Evolutionary conservation across 1,139 yeast species (phyloP).

Genomic region (Ogataea hybrid): DNA sequence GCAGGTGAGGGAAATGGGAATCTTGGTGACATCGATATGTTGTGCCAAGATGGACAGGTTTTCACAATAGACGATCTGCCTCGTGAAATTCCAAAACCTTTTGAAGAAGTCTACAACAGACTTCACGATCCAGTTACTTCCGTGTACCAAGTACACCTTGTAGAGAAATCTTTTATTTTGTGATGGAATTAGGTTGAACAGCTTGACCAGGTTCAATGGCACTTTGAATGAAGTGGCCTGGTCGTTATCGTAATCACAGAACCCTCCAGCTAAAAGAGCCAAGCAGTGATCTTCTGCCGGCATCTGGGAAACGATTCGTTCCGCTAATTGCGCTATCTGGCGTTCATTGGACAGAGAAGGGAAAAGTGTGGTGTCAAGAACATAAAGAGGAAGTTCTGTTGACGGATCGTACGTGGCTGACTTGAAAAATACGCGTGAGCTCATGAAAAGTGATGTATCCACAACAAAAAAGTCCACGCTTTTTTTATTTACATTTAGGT

Average conservation of each 20-base stretch:
- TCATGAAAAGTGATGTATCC: too few species aligned
- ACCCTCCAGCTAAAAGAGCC: constrained; percentile 29
- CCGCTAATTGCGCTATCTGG: constrained; percentile 15
- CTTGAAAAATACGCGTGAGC: too few species aligned
- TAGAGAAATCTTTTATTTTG: constrained; percentile 52
- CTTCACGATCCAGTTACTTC: constrained; percentile 77
- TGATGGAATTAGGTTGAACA: constrained; percentile 67
- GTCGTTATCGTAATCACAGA: constrained; percentile 19
- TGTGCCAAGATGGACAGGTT: constrained; percentile 62
- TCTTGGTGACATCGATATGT: constrained; percentile 66
- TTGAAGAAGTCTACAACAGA: constrained; percentile 73
- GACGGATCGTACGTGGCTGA: too few species aligned
- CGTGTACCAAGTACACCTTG: constrained; percentile 81
- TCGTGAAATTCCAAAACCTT: constrained; percentile 48
- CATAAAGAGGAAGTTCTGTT: too few species aligned
- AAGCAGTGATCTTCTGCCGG: constrained; percentile 26
- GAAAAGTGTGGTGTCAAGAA: too few species aligned
- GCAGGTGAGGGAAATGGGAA: constrained; percentile 75
- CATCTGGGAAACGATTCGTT: constrained; percentile 16
- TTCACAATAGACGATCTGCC: constrained; percentile 47
- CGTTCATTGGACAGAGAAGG: constrained; percentile 28
- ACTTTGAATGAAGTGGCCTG: constrained; percentile 18
- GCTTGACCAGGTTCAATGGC: constrained; percentile 45
- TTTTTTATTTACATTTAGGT: too few species aligned
- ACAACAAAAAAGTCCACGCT: too few species aligned